Percentiles rank a stretch among this genome's conserved stretches.
These are phyloP conservation scores for Linnemannia schmuckeri DNA, from an alignment of 192 early-diverging fungal species.

Conservation along the genomic window DNA sequence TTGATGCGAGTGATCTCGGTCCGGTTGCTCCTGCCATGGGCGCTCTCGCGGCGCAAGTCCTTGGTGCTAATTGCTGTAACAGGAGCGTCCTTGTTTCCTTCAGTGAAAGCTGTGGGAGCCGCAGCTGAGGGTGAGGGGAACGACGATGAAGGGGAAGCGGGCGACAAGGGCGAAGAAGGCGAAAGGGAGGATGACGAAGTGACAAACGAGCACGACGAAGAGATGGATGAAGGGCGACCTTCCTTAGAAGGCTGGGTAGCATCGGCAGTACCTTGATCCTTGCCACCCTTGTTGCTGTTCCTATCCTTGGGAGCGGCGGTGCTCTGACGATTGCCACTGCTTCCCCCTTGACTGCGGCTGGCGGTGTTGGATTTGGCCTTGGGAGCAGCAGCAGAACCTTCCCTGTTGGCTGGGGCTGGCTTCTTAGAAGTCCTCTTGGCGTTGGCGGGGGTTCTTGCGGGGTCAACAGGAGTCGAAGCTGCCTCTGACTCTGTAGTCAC, in stretches of 20 bases:
- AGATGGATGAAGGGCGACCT: constrained; percentile 31
- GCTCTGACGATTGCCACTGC: background rate
- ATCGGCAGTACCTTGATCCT: background rate
- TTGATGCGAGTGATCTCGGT: constrained; percentile 15
- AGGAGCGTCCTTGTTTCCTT: background rate
- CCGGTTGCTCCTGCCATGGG: background rate
- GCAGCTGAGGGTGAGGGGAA: constrained; percentile 16
- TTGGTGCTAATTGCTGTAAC: background rate
- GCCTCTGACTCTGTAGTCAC: background rate
- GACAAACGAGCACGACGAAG: constrained; percentile 35
- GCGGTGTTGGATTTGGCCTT: background rate
- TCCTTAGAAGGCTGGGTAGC: background rate
- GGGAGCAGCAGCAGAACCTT: background rate
- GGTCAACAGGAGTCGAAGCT: background rate
- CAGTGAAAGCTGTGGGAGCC: background rate
- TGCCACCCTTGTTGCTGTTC: background rate
- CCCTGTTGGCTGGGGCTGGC: constrained; percentile 8
- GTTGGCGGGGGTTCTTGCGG: background rate
- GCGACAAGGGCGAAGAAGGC: constrained; percentile 26
- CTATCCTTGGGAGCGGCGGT: constrained; percentile 2
- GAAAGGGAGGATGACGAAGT: constrained; percentile 39
- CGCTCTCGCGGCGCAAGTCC: background rate
- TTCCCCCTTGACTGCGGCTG: constrained; percentile 12
- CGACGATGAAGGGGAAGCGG: constrained; percentile 12
- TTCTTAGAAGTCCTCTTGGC: constrained; percentile 14